Base-by-base conservation (phyloP, 495 filamentous ascomycete species). In the Pyronema domesticum region DNA sequence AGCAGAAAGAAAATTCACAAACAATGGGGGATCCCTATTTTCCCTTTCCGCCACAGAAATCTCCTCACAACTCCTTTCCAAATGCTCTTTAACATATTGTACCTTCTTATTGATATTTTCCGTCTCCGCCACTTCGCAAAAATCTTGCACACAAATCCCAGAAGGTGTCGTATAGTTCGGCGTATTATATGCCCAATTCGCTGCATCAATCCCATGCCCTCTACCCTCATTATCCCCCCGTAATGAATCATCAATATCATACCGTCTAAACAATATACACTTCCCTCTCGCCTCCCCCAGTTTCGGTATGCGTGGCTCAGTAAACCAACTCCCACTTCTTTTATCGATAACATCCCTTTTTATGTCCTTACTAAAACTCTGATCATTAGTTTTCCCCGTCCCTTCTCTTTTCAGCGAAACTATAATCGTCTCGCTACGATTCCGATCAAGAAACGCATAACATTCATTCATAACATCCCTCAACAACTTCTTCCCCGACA, bases 401-500 rank as follows among this genome's bases (percentile, higher is more conserved):
- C 91, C 91, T 67, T 98, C 91, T 54, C 87, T 81, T 70, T 98
- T 98, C 57, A 98, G 62, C 33, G 81, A 87, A 68, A 96, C 77
- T 57, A 96, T 81, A 50, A 98, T 66, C 0, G 81, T 79, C 69
- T 98, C 91, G 36, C 73, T 79, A 0, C 86, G 85, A 63, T 95
- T 80, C 7, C 70, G 61, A 19, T 84, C 77, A 6, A 98, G 74
- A 71, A 95, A 98, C 8, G 71, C 67, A 60, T 83, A 75, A 23
- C 85, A 71, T 14, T 79, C 76, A 30, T 78, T 71, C 37, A 94
- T 68, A 39, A 95, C 67, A 43, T 78, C 74, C 51, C 77, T 78
- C 61, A 95, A 81, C 64, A 85, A 83, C 68, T 85, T 89, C 7
- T 62, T 62, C 36, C 70, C 72, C 0, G 79, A 78, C 6, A 89